Evolutionary conservation across 2,329 filamentous ascomycete genomes (phyloP), one percentile per base, ranked within the genome.

Genomic region (Colletotrichum falcatum): DNA sequence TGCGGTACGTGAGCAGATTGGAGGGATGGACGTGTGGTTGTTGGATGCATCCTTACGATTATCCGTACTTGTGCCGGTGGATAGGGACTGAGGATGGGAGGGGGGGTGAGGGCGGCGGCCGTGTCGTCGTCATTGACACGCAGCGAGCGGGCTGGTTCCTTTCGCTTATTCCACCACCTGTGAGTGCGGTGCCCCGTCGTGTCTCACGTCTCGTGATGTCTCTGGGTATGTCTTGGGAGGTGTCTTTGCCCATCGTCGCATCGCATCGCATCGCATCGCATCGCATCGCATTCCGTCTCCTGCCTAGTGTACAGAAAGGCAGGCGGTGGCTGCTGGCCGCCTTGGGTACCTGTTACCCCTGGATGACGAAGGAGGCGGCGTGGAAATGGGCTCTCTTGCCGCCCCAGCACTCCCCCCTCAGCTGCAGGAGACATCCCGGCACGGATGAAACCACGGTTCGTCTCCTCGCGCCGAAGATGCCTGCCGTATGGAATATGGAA

Each of bases 391-490:
- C 62, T 56, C 66, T 69, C 51, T 55, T 28, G 37, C 28, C 23
- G n/a, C n/a, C 35, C 54, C 28, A 30, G 5, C 54, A n/a, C 54
- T 20, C 33, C 5, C 18, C 18, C 9, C 55, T 4, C 7, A 28
- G 20, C 28, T 20, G n/a, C 58, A 59, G 23, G 48, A 26, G 11
- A 23, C n/a, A 39, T 48, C 71, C 67, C 61, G 53, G 68, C 62
- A 39, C 18, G 26, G 66, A 72, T 73, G 71, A 73, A 73, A 73
- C 72, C 56, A 59, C 46, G 66, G 72, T 42, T 56, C 35, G 33
- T 39, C 69, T 70, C 70, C 72, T 64, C 55, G 48, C 28, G 26
- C 65, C 37, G 51, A 61, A 44, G 39, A 42, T 66, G 39, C 39
- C 39, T 42, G 55, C 61, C 37, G 20, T 28, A 61, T 61, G 44